A percentile compares a stretch with the other conserved stretches of the same genome.
Conservation (phyloP, 306 rosid species). For the Trifolium repens region DNA sequence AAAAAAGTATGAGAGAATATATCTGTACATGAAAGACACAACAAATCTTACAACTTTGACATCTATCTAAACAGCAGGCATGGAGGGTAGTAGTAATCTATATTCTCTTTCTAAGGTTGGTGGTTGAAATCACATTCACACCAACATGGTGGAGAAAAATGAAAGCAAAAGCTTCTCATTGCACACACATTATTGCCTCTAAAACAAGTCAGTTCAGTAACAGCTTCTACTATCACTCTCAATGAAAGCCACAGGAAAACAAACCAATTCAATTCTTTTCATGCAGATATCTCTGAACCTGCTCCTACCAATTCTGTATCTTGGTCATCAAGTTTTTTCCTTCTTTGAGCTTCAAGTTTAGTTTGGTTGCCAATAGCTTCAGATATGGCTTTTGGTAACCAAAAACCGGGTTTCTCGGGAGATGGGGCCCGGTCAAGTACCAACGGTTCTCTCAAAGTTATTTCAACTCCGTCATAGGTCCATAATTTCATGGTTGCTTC, state of each 20-base stretch:
- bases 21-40: constrained; percentile 13
- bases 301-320: constrained; percentile 46
- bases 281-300: constrained; percentile 48
- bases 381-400: constrained; percentile 83
- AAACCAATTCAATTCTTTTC: constrained; percentile 42
- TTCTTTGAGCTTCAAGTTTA: constrained; percentile 67
- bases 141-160: constrained; percentile 1
- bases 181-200: constrained; percentile 35
- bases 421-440: constrained; percentile 82
- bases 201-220: constrained; percentile 36
- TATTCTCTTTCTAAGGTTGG: constrained; percentile 25
- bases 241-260: constrained; percentile 36
- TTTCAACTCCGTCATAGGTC: constrained; percentile 76
- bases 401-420: constrained; percentile 84
- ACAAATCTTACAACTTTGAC: constrained; percentile 2
- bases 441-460: constrained; percentile 80
- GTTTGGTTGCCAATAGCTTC: constrained; percentile 69
- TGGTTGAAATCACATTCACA: constrained; percentile 18
- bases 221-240: constrained; percentile 17
- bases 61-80: constrained; percentile 17
- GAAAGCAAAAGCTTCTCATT: constrained; percentile 14
- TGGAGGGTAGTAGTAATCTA: neutral
- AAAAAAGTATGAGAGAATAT: neutral
- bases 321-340: constrained; percentile 55
- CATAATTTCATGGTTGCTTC: constrained; percentile 75